Evolutionary conservation across 78 protist species (phyloP).

Genomic region (Pelomyxa schiedti): DNA sequence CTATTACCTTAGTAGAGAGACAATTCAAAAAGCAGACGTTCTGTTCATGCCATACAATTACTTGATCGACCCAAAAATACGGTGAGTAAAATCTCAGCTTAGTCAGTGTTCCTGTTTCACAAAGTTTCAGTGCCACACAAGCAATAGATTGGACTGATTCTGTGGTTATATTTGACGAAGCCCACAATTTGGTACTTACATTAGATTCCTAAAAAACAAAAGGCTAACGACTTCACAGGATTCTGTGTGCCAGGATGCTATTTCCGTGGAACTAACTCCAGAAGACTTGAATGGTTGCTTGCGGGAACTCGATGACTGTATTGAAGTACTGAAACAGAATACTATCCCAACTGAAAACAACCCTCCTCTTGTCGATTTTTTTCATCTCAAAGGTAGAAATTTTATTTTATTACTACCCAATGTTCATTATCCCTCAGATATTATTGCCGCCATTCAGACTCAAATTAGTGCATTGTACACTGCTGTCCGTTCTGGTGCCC

Average conservation of each 20-base stretch:
- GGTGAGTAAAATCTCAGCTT: too few species aligned
- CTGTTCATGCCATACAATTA: conserved; percentile 96
- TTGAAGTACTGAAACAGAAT: too few species aligned
- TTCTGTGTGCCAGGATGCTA: background rate
- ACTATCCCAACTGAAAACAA: too few species aligned
- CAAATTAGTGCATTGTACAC: too few species aligned
- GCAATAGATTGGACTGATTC: conserved; percentile 3
- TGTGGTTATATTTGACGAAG: conserved; percentile 80
- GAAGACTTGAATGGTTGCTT: background rate
- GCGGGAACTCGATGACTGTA: background rate
- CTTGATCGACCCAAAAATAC: conserved; percentile 58
- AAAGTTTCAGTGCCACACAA: background rate
- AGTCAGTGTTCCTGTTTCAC: background rate
- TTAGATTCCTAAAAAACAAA: too few species aligned
- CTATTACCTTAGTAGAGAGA: conserved; percentile 55
- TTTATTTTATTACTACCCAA: too few species aligned
- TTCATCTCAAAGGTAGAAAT: too few species aligned
- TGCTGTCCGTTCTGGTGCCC: too few species aligned
- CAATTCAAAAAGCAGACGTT: conserved; percentile 47
- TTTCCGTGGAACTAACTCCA: background rate
- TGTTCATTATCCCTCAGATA: too few species aligned
- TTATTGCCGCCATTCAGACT: too few species aligned
- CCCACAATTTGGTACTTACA: conserved; percentile 44
- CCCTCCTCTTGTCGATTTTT: too few species aligned
- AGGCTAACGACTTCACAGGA: background rate